phyloP scores from a whole-genome alignment of 208 protist genomes.

The Trypanosomatidae sp. region DNA sequence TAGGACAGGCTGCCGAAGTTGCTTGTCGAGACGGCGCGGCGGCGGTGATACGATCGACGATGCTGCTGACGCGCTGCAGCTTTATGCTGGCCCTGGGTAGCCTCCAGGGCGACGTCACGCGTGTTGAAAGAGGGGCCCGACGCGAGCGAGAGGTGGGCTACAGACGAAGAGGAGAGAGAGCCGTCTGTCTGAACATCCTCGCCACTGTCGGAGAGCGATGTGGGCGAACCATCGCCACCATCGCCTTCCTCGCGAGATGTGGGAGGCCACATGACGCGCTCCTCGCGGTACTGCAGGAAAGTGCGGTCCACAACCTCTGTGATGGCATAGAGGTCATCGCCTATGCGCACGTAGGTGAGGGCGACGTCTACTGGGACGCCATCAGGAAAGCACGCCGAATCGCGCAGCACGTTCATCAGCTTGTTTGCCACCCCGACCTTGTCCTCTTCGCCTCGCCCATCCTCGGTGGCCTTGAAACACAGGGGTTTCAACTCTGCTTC shows the following conservation, averaged over 20 bases:
- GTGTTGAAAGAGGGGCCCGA: conserved; percentile 6
- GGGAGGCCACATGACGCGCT: conserved; percentile 35
- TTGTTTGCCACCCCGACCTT: not conserved
- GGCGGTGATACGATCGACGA: conserved; percentile 13
- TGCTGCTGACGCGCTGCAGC: conserved; percentile 14
- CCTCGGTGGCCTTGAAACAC: not conserved
- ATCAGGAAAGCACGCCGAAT: conserved; percentile 27
- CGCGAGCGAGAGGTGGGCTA: conserved; percentile 12
- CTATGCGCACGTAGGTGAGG: conserved; percentile 64
- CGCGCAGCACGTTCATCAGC: conserved; percentile 24
- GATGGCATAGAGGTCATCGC: conserved; percentile 66
- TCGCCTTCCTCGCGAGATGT: not conserved
- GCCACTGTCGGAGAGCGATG: conserved; percentile 10
- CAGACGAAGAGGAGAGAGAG: not conserved
- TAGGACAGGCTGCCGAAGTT: conserved; percentile 50
- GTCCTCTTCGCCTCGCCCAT: not conserved
- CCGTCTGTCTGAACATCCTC: not conserved
- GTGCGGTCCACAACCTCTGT: conserved; percentile 62
- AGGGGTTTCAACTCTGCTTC: not conserved
- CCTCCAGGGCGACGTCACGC: conserved; percentile 14
- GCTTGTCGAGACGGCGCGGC: conserved; percentile 38
- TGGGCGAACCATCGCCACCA: conserved; percentile 1
- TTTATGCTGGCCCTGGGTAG: conserved; percentile 20
- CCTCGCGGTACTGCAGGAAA: conserved; percentile 71
- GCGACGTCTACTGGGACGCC: conserved; percentile 47